Percentiles rank a stretch among this genome's conserved stretches.
phyloP scores from a whole-genome alignment of 2,329 filamentous ascomycete genomes.

The Fusarium xylarioides region DNA sequence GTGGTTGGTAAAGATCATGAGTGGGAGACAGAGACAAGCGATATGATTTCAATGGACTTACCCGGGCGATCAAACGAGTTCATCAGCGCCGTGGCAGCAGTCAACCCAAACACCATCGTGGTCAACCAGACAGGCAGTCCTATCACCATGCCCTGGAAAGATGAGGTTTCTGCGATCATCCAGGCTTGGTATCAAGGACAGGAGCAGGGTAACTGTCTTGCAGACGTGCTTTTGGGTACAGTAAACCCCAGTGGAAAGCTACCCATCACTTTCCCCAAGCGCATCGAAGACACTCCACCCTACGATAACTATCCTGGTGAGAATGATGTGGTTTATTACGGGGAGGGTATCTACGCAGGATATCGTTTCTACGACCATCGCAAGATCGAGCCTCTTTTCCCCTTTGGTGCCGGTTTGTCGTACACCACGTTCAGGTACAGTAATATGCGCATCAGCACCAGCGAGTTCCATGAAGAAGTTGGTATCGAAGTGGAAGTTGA shows the following conservation, averaged over 20 bases:
- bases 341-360: constrained; percentile 77
- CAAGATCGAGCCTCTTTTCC: constrained; percentile 54
- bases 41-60: neutral
- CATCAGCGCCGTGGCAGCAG: neutral
- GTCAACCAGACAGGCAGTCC: neutral
- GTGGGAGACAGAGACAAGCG: neutral
- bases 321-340: constrained; percentile 69
- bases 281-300: constrained; percentile 71
- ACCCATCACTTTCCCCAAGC: neutral
- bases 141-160: neutral
- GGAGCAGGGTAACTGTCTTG: neutral
- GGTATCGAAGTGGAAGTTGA: constrained; percentile 17
- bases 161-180: neutral
- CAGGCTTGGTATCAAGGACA: neutral
- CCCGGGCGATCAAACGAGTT: neutral
- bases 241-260: neutral
- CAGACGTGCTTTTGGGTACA: neutral
- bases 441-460: constrained; percentile 12
- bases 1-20: neutral
- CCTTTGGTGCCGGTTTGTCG: constrained; percentile 23
- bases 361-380: constrained; percentile 74
- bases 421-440: constrained; percentile 49
- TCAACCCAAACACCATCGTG: neutral
- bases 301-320: constrained; percentile 74
- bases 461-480: neutral